Base-by-base conservation (phyloP, 1,284 basidiomycete genomes). In the Cystobasidium slooffiae region DNA sequence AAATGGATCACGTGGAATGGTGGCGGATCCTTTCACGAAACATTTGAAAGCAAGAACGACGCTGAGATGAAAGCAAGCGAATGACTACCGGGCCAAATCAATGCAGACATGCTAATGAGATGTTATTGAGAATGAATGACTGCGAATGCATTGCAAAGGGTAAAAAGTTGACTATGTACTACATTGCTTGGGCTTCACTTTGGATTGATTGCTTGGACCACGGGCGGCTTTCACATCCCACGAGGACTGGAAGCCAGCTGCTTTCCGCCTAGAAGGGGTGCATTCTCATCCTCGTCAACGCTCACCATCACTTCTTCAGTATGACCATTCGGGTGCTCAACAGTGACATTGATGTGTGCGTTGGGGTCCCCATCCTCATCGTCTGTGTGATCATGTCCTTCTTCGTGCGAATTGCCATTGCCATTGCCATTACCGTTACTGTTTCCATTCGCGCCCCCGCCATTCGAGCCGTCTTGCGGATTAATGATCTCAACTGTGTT, bases 181-280 rank as follows among this genome's bases (percentile, higher is more conserved):
- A 31, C 31, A 31, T 31, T 31, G 31, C 31, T 31, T 31, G 31
- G 31, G 31, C 31, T 31, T 31, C 31, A 31, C 31, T 31, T 31
- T 31, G 1, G 31, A 31, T 31, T 2, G 47, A 16, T 6, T 51
- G 47, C 20, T 1, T 6, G 14, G 6, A 51, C 20, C 20, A 6
- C 20, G 3, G 47, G 47, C 47, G 14, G 14, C 16, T 3, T 20
- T 31, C 37, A 52, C 47, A 66, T 55, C 14, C n/a, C 14, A 18
- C 51, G 20, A 14, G 69, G 70, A 44, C 56, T 65, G 24, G 51
- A 49, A n/a, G 53, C 70, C 2, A 73, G 43, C 62, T 73, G 70
- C 46, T 73, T 73, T 24, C 70, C 70, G 16, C 70, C 70, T 52
- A 73, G 55, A 20, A 73, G 31, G 31, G 70, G 70, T 3, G 70